Percentiles rank a stretch among this genome's conserved stretches.
Conservation (phyloP, 352 stramenopile species). For the Phytophthora kernoviae region DNA sequence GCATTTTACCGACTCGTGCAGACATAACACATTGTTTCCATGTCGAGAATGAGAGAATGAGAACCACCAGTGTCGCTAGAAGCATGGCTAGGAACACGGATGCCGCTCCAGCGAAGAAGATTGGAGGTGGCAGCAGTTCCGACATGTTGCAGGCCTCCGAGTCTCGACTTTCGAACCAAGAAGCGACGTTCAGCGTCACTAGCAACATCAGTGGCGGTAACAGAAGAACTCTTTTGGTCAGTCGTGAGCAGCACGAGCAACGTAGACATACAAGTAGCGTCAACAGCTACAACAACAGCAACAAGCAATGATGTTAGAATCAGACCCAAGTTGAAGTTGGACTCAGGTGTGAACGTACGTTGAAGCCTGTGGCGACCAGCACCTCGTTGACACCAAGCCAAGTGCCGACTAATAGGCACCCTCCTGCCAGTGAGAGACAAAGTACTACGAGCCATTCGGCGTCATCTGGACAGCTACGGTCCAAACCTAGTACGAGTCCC, state of each 20-base stretch:
- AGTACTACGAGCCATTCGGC: slow-evolving; percentile 25
- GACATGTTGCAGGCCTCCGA: slow-evolving; percentile 1
- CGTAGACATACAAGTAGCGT: slow-evolving; percentile 48
- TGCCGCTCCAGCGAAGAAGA: slow-evolving; percentile 34
- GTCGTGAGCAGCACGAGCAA: slow-evolving; percentile 57
- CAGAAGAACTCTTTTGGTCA: slow-evolving; percentile 40
- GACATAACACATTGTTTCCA: background rate
- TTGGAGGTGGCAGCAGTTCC: slow-evolving; percentile 8
- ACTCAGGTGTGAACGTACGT: slow-evolving; percentile 19
- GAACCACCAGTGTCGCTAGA: slow-evolving; percentile 10
- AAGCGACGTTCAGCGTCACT: slow-evolving; percentile 17
- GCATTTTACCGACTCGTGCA: slow-evolving; percentile 4
- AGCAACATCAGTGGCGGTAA: slow-evolving; percentile 35
- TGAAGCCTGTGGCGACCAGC: slow-evolving; percentile 17
- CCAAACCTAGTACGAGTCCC: slow-evolving; percentile 17
- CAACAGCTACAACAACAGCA: slow-evolving; percentile 24
- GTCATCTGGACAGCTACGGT: background rate
- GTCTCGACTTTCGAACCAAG: slow-evolving; percentile 31
- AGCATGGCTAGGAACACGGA: slow-evolving; percentile 32
- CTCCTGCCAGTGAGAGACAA: slow-evolving; percentile 14
- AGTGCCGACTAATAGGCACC: slow-evolving; percentile 10
- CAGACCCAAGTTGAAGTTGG: slow-evolving; percentile 18
- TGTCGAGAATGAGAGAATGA: slow-evolving; percentile 11
- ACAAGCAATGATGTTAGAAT: background rate
- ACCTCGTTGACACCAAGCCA: slow-evolving; percentile 18